These are phyloP conservation scores for Saccharomycopsis babjevae DNA, from an alignment of 805 yeast genomes.

Conservation along the genomic window DNA sequence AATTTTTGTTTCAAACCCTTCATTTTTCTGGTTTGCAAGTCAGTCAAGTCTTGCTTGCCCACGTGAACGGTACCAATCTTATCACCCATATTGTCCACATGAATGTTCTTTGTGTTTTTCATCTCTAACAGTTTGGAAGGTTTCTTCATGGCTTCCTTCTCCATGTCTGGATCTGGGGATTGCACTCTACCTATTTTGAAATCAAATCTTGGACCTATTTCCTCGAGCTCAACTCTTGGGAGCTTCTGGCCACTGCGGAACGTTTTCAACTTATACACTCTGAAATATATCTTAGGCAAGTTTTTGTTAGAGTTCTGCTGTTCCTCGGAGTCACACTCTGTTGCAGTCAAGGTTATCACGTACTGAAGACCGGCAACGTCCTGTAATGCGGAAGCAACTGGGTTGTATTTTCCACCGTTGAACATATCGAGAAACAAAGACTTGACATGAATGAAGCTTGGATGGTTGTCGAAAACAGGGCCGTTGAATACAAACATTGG, in stretches of 20 bases:
- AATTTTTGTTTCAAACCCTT: constrained; percentile 86
- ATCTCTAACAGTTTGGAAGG: constrained; percentile 69
- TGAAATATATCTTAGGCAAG: constrained; percentile 75
- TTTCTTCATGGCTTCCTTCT: constrained; percentile 74
- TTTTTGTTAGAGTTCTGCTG: constrained; percentile 56
- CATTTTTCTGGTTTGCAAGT: constrained; percentile 95
- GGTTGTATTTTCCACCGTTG: constrained; percentile 57
- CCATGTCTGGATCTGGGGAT: constrained; percentile 75
- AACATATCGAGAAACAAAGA: constrained; percentile 85
- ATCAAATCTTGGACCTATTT: constrained; percentile 92
- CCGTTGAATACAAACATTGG: constrained; percentile 95
- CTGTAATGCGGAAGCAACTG: constrained; percentile 47
- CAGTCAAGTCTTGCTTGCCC: constrained; percentile 86
- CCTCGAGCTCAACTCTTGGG: constrained; percentile 90
- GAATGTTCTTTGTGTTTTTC: constrained; percentile 80
- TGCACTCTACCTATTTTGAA: constrained; percentile 84
- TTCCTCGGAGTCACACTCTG: constrained; percentile 20
- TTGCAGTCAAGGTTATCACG: constrained; percentile 70
- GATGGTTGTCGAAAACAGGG: constrained; percentile 80
- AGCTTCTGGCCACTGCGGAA: constrained; percentile 74
- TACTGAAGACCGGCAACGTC: constrained; percentile 95
- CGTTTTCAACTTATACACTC: constrained; percentile 83
- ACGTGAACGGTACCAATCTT: constrained; percentile 93
- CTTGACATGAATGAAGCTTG: constrained; percentile 74
- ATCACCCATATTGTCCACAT: constrained; percentile 85